These are phyloP conservation scores for Diplogelasinospora grovesii DNA, from an alignment of 495 filamentous ascomycete species.

Conservation along the genomic window DNA sequence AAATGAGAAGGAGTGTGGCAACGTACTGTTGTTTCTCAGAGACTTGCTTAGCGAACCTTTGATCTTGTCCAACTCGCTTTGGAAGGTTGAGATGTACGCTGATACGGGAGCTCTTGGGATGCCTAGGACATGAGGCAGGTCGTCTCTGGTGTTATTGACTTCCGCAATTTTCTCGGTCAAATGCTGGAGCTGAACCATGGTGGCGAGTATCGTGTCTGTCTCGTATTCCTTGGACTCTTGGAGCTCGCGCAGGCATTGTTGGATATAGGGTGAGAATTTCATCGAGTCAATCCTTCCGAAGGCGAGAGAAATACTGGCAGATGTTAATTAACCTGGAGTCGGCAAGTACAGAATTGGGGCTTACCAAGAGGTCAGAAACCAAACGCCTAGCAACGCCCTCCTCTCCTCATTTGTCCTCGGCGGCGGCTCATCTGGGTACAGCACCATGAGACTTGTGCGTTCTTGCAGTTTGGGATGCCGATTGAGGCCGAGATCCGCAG, in stretches of 20 bases:
- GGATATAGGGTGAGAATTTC: constrained; percentile 29
- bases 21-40: background rate
- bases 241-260: constrained; percentile 29
- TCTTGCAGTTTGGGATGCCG: constrained; percentile 24
- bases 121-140: constrained; percentile 8
- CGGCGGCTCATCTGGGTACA: constrained; percentile 9
- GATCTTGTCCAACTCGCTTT: constrained; percentile 24
- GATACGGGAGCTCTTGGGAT: constrained; percentile 14
- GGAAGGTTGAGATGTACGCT: constrained; percentile 24
- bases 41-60: constrained; percentile 12
- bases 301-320: constrained; percentile 16
- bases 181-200: constrained; percentile 31
- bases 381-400: constrained; percentile 30
- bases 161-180: constrained; percentile 29
- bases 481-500: constrained; percentile 40
- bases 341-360: constrained; percentile 3
- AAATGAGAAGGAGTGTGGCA: background rate
- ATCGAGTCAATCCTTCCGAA: constrained; percentile 27
- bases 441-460: constrained; percentile 12
- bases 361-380: constrained; percentile 36
- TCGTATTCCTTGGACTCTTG: constrained; percentile 24
- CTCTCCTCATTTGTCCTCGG: constrained; percentile 26
- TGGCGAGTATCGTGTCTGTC: constrained; percentile 26
- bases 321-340: background rate
- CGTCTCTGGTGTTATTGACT: constrained; percentile 15